Conservation (phyloP, 164 flowering plant genomes). For the Euptelea pleiosperma region DNA sequence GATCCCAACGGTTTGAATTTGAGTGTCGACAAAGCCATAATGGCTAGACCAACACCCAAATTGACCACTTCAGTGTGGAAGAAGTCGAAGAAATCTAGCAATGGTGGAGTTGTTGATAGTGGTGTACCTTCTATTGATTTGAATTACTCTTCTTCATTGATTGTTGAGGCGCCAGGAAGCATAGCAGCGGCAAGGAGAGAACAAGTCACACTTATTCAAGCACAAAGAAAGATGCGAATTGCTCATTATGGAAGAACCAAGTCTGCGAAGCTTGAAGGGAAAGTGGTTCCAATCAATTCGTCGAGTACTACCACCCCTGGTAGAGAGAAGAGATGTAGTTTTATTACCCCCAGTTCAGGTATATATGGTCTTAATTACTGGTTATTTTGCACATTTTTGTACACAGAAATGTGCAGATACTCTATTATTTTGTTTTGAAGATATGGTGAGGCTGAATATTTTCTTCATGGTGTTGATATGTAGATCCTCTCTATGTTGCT, state of each 20-base stretch:
- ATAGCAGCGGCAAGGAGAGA: conserved; percentile 83
- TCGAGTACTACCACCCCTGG: conserved; percentile 4
- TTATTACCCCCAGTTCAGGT: conserved; percentile 88
- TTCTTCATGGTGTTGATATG: neutral
- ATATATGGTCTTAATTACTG: no score
- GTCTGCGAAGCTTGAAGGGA: conserved; percentile 46
- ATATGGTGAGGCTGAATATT: no score
- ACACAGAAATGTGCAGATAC: no score
- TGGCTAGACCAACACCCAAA: conserved; percentile 20
- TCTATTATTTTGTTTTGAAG: no score
- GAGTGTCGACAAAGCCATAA: conserved; percentile 38
- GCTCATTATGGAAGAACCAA: conserved; percentile 88
- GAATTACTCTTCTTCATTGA: conserved; percentile 40
- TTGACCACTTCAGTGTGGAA: conserved; percentile 25
- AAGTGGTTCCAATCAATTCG: conserved; percentile 37
- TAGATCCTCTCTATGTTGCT: conserved; percentile 81
- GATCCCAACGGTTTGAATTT: conserved; percentile 42
- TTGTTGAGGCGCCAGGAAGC: conserved; percentile 67
- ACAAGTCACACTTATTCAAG: conserved; percentile 60
- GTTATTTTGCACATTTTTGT: no score
- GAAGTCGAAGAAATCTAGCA: conserved; percentile 32
- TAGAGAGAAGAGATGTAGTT: conserved; percentile 67
- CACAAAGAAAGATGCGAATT: conserved; percentile 66
- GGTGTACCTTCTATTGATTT: conserved; percentile 6
- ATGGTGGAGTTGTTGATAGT: no score